These are phyloP conservation scores for Baorangia bicolor DNA, from an alignment of 768 basidiomycete species.

Conservation along the genomic window DNA sequence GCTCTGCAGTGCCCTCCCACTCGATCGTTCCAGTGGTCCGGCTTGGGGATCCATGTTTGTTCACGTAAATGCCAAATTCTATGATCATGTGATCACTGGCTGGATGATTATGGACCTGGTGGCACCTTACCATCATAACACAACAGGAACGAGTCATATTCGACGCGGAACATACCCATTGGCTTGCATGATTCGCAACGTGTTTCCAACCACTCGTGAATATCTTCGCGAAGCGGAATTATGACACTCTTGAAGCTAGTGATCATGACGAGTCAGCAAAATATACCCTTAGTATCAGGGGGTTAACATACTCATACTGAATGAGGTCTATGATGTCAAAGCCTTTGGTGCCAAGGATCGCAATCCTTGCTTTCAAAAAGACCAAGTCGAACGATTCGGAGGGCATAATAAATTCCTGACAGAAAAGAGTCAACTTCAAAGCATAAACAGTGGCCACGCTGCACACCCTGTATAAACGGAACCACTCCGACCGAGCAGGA, in stretches of 20 bases:
- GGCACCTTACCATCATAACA: conserved; percentile 74
- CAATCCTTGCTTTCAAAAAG: conserved; percentile 92
- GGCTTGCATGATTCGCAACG: conserved; percentile 81
- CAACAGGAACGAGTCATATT: conserved; percentile 86
- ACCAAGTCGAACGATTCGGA: conserved; percentile 89
- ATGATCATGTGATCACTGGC: conserved; percentile 8
- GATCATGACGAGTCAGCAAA: neutral
- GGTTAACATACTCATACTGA: conserved; percentile 66
- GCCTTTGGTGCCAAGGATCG: conserved; percentile 88
- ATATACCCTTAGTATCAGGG: neutral
- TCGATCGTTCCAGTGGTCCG: conserved; percentile 73
- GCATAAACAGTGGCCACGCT: neutral
- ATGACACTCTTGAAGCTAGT: conserved; percentile 82
- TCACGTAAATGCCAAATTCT: conserved; percentile 93
- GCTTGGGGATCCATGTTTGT: conserved; percentile 85
- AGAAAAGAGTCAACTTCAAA: neutral
- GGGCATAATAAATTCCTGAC: conserved; percentile 83
- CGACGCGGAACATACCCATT: conserved; percentile 87
- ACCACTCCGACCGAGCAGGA: conserved; percentile 88
- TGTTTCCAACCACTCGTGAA: conserved; percentile 68
- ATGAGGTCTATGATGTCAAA: conserved; percentile 98
- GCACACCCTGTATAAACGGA: conserved; percentile 78
- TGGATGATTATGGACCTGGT: neutral
- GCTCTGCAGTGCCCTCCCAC: conserved; percentile 92
- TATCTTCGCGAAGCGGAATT: conserved; percentile 80